phyloP scores from a whole-genome alignment of 805 yeast species.

The Teunomyces pallodes region DNA sequence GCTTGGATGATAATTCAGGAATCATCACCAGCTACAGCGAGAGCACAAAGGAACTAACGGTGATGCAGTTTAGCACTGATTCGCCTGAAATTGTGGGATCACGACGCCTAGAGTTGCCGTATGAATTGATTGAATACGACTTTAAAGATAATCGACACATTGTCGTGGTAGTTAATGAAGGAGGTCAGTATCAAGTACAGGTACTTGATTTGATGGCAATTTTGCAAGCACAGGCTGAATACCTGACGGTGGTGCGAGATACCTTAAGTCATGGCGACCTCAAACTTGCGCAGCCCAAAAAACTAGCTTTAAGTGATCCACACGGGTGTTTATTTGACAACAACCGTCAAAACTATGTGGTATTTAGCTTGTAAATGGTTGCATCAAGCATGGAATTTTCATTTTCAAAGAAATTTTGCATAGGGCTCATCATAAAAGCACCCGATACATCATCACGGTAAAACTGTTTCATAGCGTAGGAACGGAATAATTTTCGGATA shows the following conservation, averaged over 20 bases:
- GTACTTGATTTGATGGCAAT: not conserved
- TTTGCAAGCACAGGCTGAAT: not conserved
- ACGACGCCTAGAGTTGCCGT: not conserved
- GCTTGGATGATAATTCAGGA: constrained; percentile 1
- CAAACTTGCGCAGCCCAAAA: constrained; percentile 23
- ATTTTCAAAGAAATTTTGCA: constrained; percentile 24
- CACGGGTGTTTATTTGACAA: constrained; percentile 42
- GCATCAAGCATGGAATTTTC: constrained; percentile 7
- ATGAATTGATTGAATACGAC: constrained; percentile 7
- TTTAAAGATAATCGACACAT: constrained; percentile 8
- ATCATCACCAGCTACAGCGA: not conserved
- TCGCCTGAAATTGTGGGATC: not conserved
- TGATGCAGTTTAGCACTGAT: not conserved
- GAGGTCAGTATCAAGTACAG: constrained; percentile 2
- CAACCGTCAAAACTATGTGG: constrained; percentile 36
- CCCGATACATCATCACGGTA: constrained; percentile 17
- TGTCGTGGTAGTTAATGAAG: constrained; percentile 4
- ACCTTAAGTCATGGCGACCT: constrained; percentile 3
- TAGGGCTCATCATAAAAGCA: constrained; percentile 20
- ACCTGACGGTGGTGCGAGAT: not conserved
- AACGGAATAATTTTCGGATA: constrained; percentile 24
- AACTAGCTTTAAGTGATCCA: constrained; percentile 29
- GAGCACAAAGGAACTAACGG: not conserved
- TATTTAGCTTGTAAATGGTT: constrained; percentile 22
- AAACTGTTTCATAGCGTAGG: constrained; percentile 30